Percentiles rank a stretch among this genome's conserved stretches.
Evolutionary conservation across 164 flowering plant species (phyloP).

Genomic region (Tetrastigma voinierianum): DNA sequence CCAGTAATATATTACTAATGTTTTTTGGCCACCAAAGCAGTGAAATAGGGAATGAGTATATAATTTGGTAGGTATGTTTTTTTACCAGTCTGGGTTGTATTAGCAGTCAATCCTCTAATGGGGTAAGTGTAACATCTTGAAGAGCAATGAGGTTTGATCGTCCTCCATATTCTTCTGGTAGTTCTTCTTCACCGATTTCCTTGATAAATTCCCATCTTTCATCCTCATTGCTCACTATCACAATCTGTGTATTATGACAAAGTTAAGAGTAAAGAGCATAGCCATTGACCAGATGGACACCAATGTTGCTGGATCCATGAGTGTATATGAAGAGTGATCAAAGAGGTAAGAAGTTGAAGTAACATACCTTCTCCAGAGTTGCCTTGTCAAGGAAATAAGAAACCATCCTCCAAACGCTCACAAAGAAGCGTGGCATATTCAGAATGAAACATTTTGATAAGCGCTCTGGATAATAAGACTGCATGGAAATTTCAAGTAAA

Average conservation of each 20-base stretch:
- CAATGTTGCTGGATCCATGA: too few relatives aligned
- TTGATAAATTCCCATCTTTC: slow-evolving; percentile 33
- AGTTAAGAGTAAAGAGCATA: neutral
- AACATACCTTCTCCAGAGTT: slow-evolving; percentile 67
- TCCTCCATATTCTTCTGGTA: slow-evolving; percentile 80
- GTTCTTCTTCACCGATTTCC: slow-evolving; percentile 60
- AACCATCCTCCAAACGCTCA: slow-evolving; percentile 71
- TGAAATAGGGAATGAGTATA: neutral
- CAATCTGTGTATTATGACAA: slow-evolving; percentile 53
- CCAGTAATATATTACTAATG: too few relatives aligned
- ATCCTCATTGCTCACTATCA: slow-evolving; percentile 62
- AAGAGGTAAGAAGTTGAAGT: neutral
- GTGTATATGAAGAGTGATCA: too few relatives aligned
- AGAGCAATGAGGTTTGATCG: slow-evolving; percentile 53
- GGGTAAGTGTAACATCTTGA: slow-evolving; percentile 52
- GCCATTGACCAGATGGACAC: neutral
- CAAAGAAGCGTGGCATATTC: slow-evolving; percentile 78
- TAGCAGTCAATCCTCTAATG: slow-evolving; percentile 9
- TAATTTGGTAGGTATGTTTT: neutral
- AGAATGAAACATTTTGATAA: slow-evolving; percentile 58
- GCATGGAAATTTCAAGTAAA: slow-evolving; percentile 10
- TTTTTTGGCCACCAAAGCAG: too few relatives aligned
- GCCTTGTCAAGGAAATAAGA: slow-evolving; percentile 78
- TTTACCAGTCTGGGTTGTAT: neutral
- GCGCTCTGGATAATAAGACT: slow-evolving; percentile 92